phyloP scores from a whole-genome alignment of 176 grass and related monocot genomes.

The barley (Hordeum vulgare) region DNA sequence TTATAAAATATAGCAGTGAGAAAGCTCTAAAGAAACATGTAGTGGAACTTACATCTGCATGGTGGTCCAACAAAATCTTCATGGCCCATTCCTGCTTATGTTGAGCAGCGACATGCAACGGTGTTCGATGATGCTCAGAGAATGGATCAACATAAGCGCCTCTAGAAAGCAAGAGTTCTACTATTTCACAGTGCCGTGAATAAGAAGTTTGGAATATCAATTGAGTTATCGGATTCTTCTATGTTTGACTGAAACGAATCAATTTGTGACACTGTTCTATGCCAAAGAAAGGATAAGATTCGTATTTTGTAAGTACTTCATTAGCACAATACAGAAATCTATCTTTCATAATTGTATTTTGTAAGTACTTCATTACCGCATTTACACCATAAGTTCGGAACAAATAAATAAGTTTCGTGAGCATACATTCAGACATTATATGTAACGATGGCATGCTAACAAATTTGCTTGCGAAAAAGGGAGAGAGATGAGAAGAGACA shows the following conservation, averaged over 20 bases:
- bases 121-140: not conserved
- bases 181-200: too few relatives aligned
- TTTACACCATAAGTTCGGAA: not conserved
- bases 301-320: not conserved
- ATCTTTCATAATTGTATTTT: too few relatives aligned
- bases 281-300: not conserved
- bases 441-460: not conserved
- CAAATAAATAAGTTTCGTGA: too few relatives aligned
- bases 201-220: too few relatives aligned
- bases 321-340: not conserved
- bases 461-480: not conserved
- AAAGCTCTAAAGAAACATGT: not conserved
- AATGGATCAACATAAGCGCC: too few relatives aligned
- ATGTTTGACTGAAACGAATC: not conserved
- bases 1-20: not conserved
- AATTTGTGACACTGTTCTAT: not conserved
- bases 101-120: not conserved
- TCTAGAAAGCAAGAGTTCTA: too few relatives aligned
- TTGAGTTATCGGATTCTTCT: too few relatives aligned
- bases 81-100: not conserved
- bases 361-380: too few relatives aligned
- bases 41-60: slow-evolving; percentile 1
- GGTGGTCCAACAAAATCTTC: slow-evolving; percentile 11
- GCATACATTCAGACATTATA: not conserved
- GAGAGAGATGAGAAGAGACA: not conserved